Evolutionary conservation across 2,329 filamentous ascomycete genomes (phyloP).

Genomic region (Pestalotiopsis fici): DNA sequence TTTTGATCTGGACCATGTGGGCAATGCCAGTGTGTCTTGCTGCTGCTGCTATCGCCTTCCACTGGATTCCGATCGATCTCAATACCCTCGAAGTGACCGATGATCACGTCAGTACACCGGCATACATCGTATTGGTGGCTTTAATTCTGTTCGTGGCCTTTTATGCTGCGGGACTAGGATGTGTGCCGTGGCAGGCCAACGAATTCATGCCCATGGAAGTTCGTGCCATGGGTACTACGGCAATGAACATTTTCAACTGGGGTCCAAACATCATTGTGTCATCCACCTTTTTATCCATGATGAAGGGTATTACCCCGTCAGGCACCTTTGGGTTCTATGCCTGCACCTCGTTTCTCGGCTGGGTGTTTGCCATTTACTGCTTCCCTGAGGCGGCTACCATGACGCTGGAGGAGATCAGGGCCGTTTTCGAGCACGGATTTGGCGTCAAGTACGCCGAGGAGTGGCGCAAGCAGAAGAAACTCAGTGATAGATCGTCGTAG

Average conservation of each 20-base stretch:
- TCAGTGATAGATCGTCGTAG: background rate
- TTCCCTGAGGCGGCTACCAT: conserved; percentile 52
- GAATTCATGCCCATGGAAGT: conserved; percentile 46
- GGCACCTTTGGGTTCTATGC: conserved; percentile 51
- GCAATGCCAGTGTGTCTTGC: conserved; percentile 39
- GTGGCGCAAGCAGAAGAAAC: conserved; percentile 22
- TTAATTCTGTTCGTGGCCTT: conserved; percentile 43
- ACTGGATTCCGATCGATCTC: conserved; percentile 41
- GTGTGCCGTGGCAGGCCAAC: conserved; percentile 42
- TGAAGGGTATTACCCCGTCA: conserved; percentile 42
- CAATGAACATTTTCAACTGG: conserved; percentile 42
- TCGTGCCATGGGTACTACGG: conserved; percentile 42
- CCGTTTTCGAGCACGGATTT: conserved; percentile 45
- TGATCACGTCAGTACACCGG: conserved; percentile 31
- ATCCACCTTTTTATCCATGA: conserved; percentile 46
- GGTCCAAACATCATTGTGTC: conserved; percentile 45
- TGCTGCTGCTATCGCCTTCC: conserved; percentile 40
- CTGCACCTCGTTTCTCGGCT: conserved; percentile 45
- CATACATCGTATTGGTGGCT: conserved; percentile 35
- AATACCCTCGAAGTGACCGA: conserved; percentile 33
- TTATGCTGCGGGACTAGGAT: conserved; percentile 42
- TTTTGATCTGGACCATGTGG: conserved; percentile 39
- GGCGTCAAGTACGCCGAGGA: conserved; percentile 37
- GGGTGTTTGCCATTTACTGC: conserved; percentile 43
- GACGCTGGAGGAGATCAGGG: conserved; percentile 48